These are phyloP conservation scores for Pseudocercospora macadamiae DNA, from an alignment of 2,329 filamentous ascomycete genomes.

Conservation along the genomic window DNA sequence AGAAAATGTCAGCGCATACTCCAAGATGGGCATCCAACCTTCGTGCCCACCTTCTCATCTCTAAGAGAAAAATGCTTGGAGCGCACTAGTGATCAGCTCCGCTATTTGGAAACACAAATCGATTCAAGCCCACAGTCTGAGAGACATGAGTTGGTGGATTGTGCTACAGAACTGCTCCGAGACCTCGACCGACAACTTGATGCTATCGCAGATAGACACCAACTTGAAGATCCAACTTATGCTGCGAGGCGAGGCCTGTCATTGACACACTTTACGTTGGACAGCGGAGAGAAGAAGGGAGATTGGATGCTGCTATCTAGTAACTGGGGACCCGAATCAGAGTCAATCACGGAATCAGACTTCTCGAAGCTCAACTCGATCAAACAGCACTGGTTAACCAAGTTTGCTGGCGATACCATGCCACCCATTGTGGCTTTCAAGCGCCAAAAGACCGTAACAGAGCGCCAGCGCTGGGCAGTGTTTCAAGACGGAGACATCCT, in stretches of 20 bases:
- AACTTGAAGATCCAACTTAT: neutral
- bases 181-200: neutral
- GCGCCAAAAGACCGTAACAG: slow-evolving; percentile 79
- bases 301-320: neutral
- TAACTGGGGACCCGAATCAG: neutral
- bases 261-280: neutral
- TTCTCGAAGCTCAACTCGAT: neutral
- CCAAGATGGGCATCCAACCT: neutral
- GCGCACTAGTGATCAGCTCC: neutral
- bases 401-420: neutral
- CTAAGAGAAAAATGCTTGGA: neutral
- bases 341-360: neutral
- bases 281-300: neutral
- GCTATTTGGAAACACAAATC: neutral
- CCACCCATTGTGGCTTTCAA: slow-evolving; percentile 65
- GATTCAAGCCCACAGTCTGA: neutral
- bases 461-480: slow-evolving; percentile 82
- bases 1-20: neutral
- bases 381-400: neutral
- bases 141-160: neutral
- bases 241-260: neutral
- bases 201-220: neutral
- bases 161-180: neutral
- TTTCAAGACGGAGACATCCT: slow-evolving; percentile 53
- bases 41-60: neutral